Conservation (phyloP, 2,329 filamentous ascomycete species). For the Colletotrichum coccodes region DNA sequence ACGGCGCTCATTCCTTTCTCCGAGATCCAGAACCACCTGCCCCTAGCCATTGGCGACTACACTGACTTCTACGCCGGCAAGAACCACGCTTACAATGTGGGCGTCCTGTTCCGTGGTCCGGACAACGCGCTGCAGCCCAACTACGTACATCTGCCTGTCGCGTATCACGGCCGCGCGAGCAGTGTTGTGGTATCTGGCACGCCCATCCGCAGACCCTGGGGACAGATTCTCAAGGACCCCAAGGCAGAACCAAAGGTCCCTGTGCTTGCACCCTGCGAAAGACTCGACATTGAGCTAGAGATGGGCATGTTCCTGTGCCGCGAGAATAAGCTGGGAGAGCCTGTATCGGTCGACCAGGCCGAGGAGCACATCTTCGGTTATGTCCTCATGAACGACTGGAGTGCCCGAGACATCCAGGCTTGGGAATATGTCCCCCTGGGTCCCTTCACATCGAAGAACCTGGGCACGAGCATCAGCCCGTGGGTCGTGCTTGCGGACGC, state of each 20-base stretch:
- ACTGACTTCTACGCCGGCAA: slow-evolving; percentile 86
- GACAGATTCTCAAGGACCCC: slow-evolving; percentile 70
- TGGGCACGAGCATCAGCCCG: slow-evolving; percentile 68
- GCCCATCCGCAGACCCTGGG: slow-evolving; percentile 75
- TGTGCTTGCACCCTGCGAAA: slow-evolving; percentile 67
- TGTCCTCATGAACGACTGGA: slow-evolving; percentile 74
- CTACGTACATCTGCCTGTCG: slow-evolving; percentile 83
- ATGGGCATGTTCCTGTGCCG: slow-evolving; percentile 79
- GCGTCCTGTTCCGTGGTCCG: slow-evolving; percentile 77
- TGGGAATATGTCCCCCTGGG: slow-evolving; percentile 71
- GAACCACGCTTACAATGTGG: slow-evolving; percentile 79
- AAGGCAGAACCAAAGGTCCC: slow-evolving; percentile 63
- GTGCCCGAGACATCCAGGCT: slow-evolving; percentile 68
- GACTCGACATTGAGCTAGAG: slow-evolving; percentile 82
- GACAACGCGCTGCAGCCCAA: slow-evolving; percentile 82
- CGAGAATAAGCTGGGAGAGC: slow-evolving; percentile 73
- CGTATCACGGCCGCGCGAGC: slow-evolving; percentile 82
- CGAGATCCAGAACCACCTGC: slow-evolving; percentile 74
- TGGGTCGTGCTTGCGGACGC: slow-evolving; percentile 73
- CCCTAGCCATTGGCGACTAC: slow-evolving; percentile 83
- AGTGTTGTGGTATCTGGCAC: slow-evolving; percentile 81
- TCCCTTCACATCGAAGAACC: slow-evolving; percentile 71
- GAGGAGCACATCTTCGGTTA: slow-evolving; percentile 79
- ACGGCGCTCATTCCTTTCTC: slow-evolving; percentile 41
- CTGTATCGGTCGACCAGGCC: slow-evolving; percentile 73